Base-by-base conservation (phyloP, 345 rosid genomes). In the Laguncularia racemosa region DNA sequence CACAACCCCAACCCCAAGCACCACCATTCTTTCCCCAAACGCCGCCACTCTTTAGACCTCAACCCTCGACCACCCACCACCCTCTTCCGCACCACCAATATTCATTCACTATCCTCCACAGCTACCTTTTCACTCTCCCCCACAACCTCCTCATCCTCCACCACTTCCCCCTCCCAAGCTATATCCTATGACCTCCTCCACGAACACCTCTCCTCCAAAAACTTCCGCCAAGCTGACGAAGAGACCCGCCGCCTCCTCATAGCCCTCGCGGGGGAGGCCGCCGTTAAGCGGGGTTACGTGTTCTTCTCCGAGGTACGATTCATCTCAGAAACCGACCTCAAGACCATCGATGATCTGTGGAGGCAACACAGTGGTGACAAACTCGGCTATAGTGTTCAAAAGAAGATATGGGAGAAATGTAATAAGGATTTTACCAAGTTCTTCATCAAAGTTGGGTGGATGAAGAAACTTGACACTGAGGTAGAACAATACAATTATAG, bases 251-350 rank as follows among this genome's bases (percentile, higher is more conserved):
- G 90, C 20, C 83, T 92, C 17, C 84, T 92, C 78, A 83, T 89
- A 17, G 78, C 73, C 49, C 80, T 93, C 0, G 81, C 95, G 0
- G 97, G 97, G 1, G 97, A 93, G 65, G 63, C 89, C 0, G 85
- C 99, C 2, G 66, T 69, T 26, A 86, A 82, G 60, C 73, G 99
- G 0, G 96, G 99, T 13, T 93, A 93, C 46, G 96, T 93, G 14
- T 93, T 85, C 95, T 93, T 93, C 86, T 93, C 95, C 19, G 97
- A 93, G 52, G 99, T 89, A 14, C 73, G 83, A 50, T 83, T 85
- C 64, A 93, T 93, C 66, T 33, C 89, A 0, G 63, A 53, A 0
- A 23, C 70, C 12, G 91, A 85, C 76, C 88, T 93, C 9, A 73
- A 61, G 52, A 78, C 89, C 4, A 83, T 93, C 2, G 99, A 93